phyloP scores from a whole-genome alignment of 1,139 yeast species.

The Cylindricascospora bacillispora region DNA sequence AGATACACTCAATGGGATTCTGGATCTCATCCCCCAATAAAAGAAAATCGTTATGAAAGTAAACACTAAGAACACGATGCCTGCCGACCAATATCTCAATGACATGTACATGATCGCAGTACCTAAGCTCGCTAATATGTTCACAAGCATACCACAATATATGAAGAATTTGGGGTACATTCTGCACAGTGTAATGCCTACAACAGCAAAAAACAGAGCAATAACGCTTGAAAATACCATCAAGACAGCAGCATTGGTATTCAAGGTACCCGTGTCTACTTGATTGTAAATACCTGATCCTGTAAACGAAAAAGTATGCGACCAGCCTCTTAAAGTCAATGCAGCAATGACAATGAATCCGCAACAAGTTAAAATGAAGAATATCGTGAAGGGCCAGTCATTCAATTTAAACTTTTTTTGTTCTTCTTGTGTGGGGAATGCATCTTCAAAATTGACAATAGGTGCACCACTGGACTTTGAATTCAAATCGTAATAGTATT shows the following conservation, averaged over 20 bases:
- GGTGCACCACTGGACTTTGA: slow-evolving; percentile 31
- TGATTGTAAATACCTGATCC: slow-evolving; percentile 58
- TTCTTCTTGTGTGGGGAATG: slow-evolving; percentile 20
- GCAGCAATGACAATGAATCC: slow-evolving; percentile 68
- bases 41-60: slow-evolving; percentile 54
- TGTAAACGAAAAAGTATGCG: slow-evolving; percentile 37
- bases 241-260: slow-evolving; percentile 61
- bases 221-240: slow-evolving; percentile 55
- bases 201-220: slow-evolving; percentile 44
- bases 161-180: slow-evolving; percentile 57
- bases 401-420: slow-evolving; percentile 54
- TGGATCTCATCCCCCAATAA: slow-evolving; percentile 58
- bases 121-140: slow-evolving; percentile 57
- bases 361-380: slow-evolving; percentile 47
- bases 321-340: slow-evolving; percentile 53
- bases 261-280: slow-evolving; percentile 43
- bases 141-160: slow-evolving; percentile 52
- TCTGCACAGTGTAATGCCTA: slow-evolving; percentile 50
- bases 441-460: slow-evolving; percentile 50
- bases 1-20: slow-evolving; percentile 65
- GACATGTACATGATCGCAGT: slow-evolving; percentile 63
- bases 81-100: slow-evolving; percentile 60
- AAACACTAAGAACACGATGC: slow-evolving; percentile 57
- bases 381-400: slow-evolving; percentile 59
- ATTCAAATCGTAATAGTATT: slow-evolving; percentile 18